Base-by-base conservation (phyloP, 257 asterid genomes). In the Marsdenia floribunda region DNA sequence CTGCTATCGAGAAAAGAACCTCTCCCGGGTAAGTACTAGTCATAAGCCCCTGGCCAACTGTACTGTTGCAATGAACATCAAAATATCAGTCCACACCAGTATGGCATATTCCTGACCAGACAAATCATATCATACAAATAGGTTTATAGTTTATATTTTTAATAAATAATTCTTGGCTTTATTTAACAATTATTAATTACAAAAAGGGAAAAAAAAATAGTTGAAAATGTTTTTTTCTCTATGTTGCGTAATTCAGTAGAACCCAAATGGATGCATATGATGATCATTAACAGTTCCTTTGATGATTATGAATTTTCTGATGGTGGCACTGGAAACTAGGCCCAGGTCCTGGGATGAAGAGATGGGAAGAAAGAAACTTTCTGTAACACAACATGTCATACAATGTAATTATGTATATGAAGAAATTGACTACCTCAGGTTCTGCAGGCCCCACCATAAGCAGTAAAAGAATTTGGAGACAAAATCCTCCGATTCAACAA, bases 361-460 rank as follows among this genome's bases (percentile, higher is more conserved):
- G 67, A 60, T 60, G 67, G 40, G 21, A 29, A 60, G 46, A 33
- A 64, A 33, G 24, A 64, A 16, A 64, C 19, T 35, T 64, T 55
- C 69, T 15, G 24, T 64, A 19, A 35, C 24, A 14, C 3, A 35
- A 35, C 24, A 15, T 64, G 42, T 42, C 68, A 33, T 33, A 64
- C 38, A 26, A 2, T 10, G 16, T 6, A 26, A 50, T 42, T 29
- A 71, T 11, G 60, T 15, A 40, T 24, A 42, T 10, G 40, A 40
- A 37, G 57, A 54, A 67, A 44, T 13, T 57, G 54, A 26, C 54
- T 73, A 90, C 97, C 99, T 95, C 79, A 94, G 80, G 80, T 94
- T 94, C 84, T 88, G 93, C 72, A 90, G 81, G 68, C 98, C 97
- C 97, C 97, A 94, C 97, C 97, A 92, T 82, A 92, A 84, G 80